A percentile compares a stretch with the other conserved stretches of the same genome.
Conservation (phyloP, 2,329 filamentous ascomycete species). For the Periconia sp. region DNA sequence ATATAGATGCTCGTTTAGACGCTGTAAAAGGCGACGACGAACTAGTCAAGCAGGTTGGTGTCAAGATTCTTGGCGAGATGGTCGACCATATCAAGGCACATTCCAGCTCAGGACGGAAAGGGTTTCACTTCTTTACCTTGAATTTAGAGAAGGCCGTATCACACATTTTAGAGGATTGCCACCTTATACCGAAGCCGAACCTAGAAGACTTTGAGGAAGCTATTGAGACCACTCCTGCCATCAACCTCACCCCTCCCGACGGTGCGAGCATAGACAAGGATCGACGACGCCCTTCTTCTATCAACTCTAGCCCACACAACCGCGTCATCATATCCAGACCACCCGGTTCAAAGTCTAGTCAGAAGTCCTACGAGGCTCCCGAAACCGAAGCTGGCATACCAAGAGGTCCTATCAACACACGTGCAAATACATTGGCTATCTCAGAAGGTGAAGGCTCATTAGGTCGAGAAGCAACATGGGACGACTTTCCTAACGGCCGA, state of each 20-base stretch:
- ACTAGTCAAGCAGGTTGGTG: slow-evolving; percentile 77
- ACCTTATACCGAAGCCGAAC: slow-evolving; percentile 71
- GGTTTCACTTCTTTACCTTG: slow-evolving; percentile 97
- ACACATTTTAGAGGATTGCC: slow-evolving; percentile 84
- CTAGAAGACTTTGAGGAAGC: slow-evolving; percentile 52
- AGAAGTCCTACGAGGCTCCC: slow-evolving; percentile 66
- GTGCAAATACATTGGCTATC: slow-evolving; percentile 87
- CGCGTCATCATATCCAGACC: slow-evolving; percentile 78
- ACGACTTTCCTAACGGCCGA: slow-evolving; percentile 95
- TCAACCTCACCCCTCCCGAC: slow-evolving; percentile 39
- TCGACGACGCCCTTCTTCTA: slow-evolving; percentile 73
- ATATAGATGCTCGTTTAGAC: slow-evolving; percentile 73
- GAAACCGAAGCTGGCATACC: slow-evolving; percentile 81
- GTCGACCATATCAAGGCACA: slow-evolving; percentile 78
- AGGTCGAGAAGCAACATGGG: slow-evolving; percentile 95
- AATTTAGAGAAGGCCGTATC: slow-evolving; percentile 96
- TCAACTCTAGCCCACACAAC: slow-evolving; percentile 86
- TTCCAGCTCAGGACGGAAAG: slow-evolving; percentile 53
- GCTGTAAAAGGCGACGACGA: slow-evolving; percentile 80
- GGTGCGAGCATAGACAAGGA: slow-evolving; percentile 26
- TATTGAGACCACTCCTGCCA: slow-evolving; percentile 53
- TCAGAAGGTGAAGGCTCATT: slow-evolving; percentile 90
- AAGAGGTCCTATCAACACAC: slow-evolving; percentile 72
- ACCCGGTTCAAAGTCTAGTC: slow-evolving; percentile 60
- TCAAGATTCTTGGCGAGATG: slow-evolving; percentile 84